Evolutionary conservation across 805 yeast genomes (phyloP).

Genomic region (Debaryomyces castellii): DNA sequence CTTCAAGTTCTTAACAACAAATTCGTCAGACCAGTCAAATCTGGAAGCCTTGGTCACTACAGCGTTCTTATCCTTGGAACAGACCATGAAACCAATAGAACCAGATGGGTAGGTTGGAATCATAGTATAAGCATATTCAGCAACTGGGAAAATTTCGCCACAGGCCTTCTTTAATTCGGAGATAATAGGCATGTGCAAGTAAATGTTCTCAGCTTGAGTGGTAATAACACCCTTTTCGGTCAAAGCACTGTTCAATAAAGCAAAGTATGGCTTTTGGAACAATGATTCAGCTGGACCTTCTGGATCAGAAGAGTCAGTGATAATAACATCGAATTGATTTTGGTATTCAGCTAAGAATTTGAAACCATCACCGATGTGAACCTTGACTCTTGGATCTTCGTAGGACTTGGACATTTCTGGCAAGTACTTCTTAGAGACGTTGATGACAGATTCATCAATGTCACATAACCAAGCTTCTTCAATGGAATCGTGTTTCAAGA

Average conservation of each 20-base stretch:
- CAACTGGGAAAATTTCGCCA: conserved; percentile 82
- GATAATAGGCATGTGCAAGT: conserved; percentile 86
- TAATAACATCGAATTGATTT: conserved; percentile 89
- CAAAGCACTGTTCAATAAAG: conserved; percentile 80
- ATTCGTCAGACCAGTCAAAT: conserved; percentile 52
- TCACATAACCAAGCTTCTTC: conserved; percentile 92
- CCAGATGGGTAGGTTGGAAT: conserved; percentile 98
- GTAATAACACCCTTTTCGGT: conserved; percentile 89
- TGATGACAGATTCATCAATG: conserved; percentile 91
- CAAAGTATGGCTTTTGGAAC: conserved; percentile 90
- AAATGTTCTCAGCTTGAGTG: conserved; percentile 94
- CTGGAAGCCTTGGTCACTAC: conserved; percentile 71
- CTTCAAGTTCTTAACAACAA: conserved; percentile 64
- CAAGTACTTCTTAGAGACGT: conserved; percentile 79
- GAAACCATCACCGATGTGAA: conserved; percentile 96
- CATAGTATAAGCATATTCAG: conserved; percentile 85
- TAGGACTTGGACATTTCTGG: conserved; percentile 86
- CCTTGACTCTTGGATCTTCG: conserved; percentile 83
- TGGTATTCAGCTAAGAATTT: conserved; percentile 82
- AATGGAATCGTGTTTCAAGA: conserved; percentile 82
- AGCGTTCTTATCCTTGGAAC: conserved; percentile 70
- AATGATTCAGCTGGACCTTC: conserved; percentile 97
- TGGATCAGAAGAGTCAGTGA: conserved; percentile 97
- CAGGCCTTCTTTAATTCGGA: conserved; percentile 81
- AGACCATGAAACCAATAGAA: conserved; percentile 97